Evolutionary conservation across 2,329 filamentous ascomycete genomes (phyloP).

Genomic region (Sarocladium kiliense): DNA sequence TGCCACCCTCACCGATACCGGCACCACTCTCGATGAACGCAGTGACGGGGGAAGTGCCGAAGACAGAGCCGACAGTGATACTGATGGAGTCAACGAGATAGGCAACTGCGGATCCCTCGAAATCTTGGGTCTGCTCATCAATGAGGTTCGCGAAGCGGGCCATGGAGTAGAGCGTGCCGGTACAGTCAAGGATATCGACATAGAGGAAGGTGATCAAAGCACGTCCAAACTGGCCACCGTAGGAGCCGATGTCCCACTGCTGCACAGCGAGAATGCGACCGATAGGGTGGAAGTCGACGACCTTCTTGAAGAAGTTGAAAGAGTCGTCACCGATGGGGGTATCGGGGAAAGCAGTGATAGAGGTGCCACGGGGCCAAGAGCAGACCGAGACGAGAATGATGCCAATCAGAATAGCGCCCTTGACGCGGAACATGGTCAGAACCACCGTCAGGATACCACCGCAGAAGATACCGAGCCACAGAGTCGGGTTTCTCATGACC

Average conservation of each 20-base stretch:
- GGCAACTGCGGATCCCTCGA: conserved; percentile 72
- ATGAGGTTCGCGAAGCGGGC: conserved; percentile 61
- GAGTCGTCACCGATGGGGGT: conserved; percentile 56
- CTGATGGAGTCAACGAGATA: conserved; percentile 62
- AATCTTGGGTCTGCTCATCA: conserved; percentile 60
- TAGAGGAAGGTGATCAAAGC: conserved; percentile 71
- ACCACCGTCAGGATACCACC: conserved; percentile 70
- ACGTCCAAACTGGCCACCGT: conserved; percentile 66
- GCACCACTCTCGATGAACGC: conserved; percentile 67
- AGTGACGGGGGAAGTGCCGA: conserved; percentile 63
- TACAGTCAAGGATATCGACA: conserved; percentile 68
- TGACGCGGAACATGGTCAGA: conserved; percentile 74
- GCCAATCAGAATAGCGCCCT: conserved; percentile 73
- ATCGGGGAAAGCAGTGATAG: conserved; percentile 72
- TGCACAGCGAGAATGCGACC: conserved; percentile 58
- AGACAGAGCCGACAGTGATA: conserved; percentile 61
- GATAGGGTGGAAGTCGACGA: conserved; percentile 73
- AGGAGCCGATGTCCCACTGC: conserved; percentile 60
- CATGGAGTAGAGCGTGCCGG: conserved; percentile 69
- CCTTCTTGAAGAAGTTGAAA: conserved; percentile 77
- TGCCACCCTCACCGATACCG: conserved; percentile 65
- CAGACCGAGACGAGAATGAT: conserved; percentile 76
- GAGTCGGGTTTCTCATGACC: conserved; percentile 70
- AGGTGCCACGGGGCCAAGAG: conserved; percentile 70
- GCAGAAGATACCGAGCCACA: conserved; percentile 80